Percentiles rank a stretch among this genome's conserved stretches.
Conservation (phyloP, 257 asterid genomes). For the Solanum chiquidenum region DNA sequence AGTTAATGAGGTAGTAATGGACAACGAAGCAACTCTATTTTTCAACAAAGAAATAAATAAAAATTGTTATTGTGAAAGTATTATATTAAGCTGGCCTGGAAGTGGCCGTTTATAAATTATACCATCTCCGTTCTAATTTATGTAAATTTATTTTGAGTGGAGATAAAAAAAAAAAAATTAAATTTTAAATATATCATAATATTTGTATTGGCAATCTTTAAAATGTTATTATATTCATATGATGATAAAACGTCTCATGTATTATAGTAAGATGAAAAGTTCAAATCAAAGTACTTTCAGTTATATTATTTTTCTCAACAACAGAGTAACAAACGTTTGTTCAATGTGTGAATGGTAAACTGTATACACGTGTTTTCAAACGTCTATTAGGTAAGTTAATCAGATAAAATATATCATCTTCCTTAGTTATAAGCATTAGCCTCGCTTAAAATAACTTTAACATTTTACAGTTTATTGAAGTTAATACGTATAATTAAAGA, state of each 20-base stretch:
- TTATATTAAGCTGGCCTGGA: not conserved
- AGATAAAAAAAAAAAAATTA: not conserved
- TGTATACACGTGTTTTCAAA: too few relatives aligned
- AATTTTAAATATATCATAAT: not conserved
- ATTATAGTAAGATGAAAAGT: not conserved
- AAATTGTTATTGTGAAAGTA: not conserved
- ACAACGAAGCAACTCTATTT: not conserved
- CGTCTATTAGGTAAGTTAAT: not conserved
- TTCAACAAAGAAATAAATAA: not conserved
- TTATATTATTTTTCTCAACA: not conserved
- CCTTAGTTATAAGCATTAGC: not conserved
- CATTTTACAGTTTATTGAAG: too few relatives aligned
- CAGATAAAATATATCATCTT: too few relatives aligned
- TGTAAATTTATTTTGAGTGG: not conserved
- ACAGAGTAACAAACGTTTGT: not conserved
- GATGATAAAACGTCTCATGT: not conserved
- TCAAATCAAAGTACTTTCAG: too few relatives aligned
- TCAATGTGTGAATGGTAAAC: not conserved
- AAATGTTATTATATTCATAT: not conserved
- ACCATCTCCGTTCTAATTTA: not conserved
- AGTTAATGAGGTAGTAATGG: not conserved
- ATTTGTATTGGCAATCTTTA: not conserved
- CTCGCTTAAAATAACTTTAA: rapidly evolving
- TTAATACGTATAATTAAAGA: too few relatives aligned
- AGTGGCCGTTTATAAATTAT: not conserved